A percentile compares a stretch with the other conserved stretches of the same genome.
phyloP scores from a whole-genome alignment of 148 eudicot genomes.

The Silene uniflora region DNA sequence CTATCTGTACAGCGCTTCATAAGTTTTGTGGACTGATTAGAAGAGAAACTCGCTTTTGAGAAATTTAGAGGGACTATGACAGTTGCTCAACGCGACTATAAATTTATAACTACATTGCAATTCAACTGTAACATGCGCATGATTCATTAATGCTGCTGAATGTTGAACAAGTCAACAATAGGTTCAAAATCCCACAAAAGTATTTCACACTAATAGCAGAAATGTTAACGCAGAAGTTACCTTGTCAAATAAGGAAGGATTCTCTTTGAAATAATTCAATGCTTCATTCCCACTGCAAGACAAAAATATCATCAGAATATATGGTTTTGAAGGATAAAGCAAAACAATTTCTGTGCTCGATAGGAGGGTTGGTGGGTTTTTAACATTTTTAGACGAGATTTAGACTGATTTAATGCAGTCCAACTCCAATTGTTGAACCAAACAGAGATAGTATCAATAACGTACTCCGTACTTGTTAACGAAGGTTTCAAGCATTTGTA shows the following conservation, averaged over 20 bases:
- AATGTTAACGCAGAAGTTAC: constrained; percentile 32
- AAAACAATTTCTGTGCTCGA: background rate
- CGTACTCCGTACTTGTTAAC: too few species aligned
- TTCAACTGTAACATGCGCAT: background rate
- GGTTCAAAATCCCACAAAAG: background rate
- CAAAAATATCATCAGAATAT: background rate
- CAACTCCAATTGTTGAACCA: background rate
- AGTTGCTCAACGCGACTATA: background rate
- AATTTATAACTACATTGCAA: background rate
- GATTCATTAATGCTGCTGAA: too few species aligned
- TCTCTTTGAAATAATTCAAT: constrained; percentile 68
- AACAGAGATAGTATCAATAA: background rate
- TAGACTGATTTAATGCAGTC: background rate
- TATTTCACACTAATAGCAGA: background rate
- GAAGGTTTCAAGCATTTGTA: background rate
- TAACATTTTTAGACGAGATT: background rate
- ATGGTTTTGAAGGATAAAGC: background rate
- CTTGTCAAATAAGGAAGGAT: constrained; percentile 69
- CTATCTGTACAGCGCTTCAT: background rate
- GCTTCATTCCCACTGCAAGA: constrained; percentile 78
- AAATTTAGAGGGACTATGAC: background rate
- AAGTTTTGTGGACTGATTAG: background rate
- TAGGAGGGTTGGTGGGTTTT: background rate
- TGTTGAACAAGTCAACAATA: background rate
- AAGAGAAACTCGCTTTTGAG: background rate